Base-by-base conservation (phyloP, 768 basidiomycete species). In the Suillus brevipes region DNA sequence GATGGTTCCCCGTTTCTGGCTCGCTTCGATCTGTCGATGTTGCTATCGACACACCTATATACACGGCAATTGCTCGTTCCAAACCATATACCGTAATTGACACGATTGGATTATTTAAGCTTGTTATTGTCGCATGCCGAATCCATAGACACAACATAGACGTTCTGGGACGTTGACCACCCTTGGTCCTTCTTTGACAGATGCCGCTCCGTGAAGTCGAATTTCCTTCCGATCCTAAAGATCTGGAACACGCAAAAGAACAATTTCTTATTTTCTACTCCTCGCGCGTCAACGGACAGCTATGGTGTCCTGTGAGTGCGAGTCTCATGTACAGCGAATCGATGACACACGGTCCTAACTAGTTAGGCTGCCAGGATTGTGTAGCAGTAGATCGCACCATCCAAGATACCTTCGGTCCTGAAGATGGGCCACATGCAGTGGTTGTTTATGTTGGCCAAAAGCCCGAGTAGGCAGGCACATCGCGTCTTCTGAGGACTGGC, bases 361-460 rank as follows among this genome's bases (percentile, higher is more conserved):
- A 43, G 31, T 36, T 23, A n/a, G 20, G n/a, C 25, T 31, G 37
- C 67, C 64, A 87, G 91, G 91, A 93, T 71, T 92, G 91, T 72
- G 77, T 79, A 37, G 83, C 73, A 42, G 87, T 92, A 36, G 88
- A 93, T 63, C 71, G 76, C 2, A 65, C 85, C 47, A 80, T 92
- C 36, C 74, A 80, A 64, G 71, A 82, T 10, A 82, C 80, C 0
- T 92, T 92, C 65, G 72, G 73, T 13, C 66, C 75, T 16, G 74
- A 63, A 70, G 80, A 71, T 69, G 81, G 67, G 4, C 88, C 87
- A 50, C 78, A 80, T 14, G 91, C 83, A 9, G 71, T 86, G 62
- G 79, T 93, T 53, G 81, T 91, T 38, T 90, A 89, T 68, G 89
- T 91, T 61, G 91, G 91, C 13, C 83, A 87, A 73, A 82, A 75